Conservation (phyloP, 1,139 yeast species). For the Yamadazyma triangularis region DNA sequence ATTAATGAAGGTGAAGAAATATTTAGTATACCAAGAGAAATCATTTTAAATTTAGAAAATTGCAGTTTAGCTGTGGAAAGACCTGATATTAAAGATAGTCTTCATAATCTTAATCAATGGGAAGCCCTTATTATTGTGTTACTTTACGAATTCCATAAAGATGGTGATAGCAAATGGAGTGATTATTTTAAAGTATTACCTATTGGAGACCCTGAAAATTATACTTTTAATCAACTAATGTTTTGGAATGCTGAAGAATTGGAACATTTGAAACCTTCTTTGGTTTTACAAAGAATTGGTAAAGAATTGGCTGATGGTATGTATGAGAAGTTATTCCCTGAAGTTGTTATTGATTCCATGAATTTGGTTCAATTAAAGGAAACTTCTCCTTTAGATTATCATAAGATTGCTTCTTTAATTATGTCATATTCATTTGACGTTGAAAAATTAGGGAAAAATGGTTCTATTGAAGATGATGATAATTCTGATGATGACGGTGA, state of each 20-base stretch:
- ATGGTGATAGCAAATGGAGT: conserved; percentile 54
- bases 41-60: conserved; percentile 56
- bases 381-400: conserved; percentile 54
- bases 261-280: conserved; percentile 58
- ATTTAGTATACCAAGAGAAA: conserved; percentile 62
- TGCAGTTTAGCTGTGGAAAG: conserved; percentile 38
- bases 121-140: conserved; percentile 66
- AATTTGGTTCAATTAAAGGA: conserved; percentile 23
- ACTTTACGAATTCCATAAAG: conserved; percentile 49
- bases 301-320: conserved; percentile 58
- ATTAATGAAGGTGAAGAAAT: conserved; percentile 57
- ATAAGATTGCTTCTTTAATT: conserved; percentile 58
- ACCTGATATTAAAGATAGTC: conserved; percentile 27
- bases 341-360: conserved; percentile 16
- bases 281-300: conserved; percentile 68
- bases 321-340: conserved; percentile 36
- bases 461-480: conserved; percentile 14
- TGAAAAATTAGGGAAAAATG: conserved; percentile 16
- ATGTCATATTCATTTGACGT: conserved; percentile 46
- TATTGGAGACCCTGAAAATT: conserved; percentile 21
- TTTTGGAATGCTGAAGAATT: conserved; percentile 67
- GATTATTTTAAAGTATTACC: conserved; percentile 75
- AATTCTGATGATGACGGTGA: conserved; percentile 13
- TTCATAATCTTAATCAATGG: conserved; percentile 63
- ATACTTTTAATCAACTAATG: conserved; percentile 63